Percentiles rank a stretch among this genome's conserved stretches.
These are phyloP conservation scores for Hippophae tibetana DNA, from an alignment of 306 rosid species.

Conservation along the genomic window DNA sequence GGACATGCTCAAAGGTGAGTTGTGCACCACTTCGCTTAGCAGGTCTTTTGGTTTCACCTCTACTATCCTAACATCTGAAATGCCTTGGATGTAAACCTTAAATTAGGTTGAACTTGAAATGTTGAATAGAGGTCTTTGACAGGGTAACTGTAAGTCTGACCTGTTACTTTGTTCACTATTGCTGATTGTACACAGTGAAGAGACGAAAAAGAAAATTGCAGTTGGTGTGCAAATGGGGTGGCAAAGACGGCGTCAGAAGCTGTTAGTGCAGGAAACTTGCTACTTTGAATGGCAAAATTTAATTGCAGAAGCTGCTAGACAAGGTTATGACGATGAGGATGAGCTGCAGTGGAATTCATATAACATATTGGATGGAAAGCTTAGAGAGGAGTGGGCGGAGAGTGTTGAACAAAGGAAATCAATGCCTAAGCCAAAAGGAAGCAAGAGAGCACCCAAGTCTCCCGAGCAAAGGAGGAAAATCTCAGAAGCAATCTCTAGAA, in stretches of 20 bases:
- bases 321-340: constrained; percentile 55
- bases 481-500: constrained; percentile 75
- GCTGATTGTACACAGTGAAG: constrained; percentile 30
- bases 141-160: background rate
- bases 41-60: constrained; percentile 3
- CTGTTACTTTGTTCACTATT: background rate
- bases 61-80: background rate
- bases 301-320: constrained; percentile 75
- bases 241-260: constrained; percentile 53
- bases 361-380: constrained; percentile 38
- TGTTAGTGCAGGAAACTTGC: constrained; percentile 58
- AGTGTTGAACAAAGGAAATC: constrained; percentile 51
- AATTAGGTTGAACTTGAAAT: background rate
- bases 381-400: constrained; percentile 53
- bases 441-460: constrained; percentile 81
- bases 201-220: constrained; percentile 67
- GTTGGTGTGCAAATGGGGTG: constrained; percentile 68
- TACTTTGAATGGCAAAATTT: constrained; percentile 72
- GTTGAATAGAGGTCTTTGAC: background rate
- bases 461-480: constrained; percentile 80
- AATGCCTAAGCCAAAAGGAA: constrained; percentile 31
- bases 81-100: background rate
- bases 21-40: background rate
- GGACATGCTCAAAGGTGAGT: constrained; percentile 92
- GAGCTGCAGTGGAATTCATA: constrained; percentile 86